Evolutionary conservation across 179 eudicot genomes (phyloP).

Genomic region (Spinacia oleracea): DNA sequence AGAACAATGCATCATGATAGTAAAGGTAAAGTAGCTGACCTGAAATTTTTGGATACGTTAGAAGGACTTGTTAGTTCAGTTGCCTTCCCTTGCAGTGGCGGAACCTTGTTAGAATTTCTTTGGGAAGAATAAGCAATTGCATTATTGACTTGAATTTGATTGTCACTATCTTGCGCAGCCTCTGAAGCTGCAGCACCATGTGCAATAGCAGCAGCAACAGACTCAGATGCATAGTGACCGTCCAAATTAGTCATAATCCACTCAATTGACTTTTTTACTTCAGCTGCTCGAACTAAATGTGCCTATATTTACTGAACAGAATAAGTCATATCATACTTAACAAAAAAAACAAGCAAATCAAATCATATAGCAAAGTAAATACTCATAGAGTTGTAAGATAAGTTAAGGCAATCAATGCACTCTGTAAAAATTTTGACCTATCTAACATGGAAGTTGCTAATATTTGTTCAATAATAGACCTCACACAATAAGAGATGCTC

Average conservation of each 20-base stretch:
- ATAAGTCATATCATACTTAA: conserved; percentile 38
- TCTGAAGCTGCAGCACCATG: conserved; percentile 81
- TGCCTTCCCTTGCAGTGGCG: conserved; percentile 52
- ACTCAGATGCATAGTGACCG: conserved; percentile 92
- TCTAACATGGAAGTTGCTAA: background rate
- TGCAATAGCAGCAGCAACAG: conserved; percentile 97
- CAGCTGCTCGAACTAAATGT: conserved; percentile 85
- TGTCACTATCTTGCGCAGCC: conserved; percentile 52
- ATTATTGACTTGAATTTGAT: conserved; percentile 51
- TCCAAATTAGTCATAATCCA: conserved; percentile 88
- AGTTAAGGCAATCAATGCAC: background rate
- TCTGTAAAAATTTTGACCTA: background rate
- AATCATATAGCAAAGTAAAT: background rate
- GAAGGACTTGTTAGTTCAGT: conserved; percentile 61
- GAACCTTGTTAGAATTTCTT: conserved; percentile 42
- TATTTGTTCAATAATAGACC: background rate
- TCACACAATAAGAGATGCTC: background rate
- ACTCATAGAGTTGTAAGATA: background rate
- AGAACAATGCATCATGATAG: background rate
- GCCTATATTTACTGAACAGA: conserved; percentile 78
- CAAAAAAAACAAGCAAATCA: background rate
- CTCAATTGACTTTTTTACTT: conserved; percentile 87
- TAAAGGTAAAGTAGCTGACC: conserved; percentile 48
- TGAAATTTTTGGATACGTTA: conserved; percentile 74
- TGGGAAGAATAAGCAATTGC: conserved; percentile 49